Evolutionary conservation across 192 early-diverging fungal genomes (phyloP).

Genomic region (Mortierella claussenii): DNA sequence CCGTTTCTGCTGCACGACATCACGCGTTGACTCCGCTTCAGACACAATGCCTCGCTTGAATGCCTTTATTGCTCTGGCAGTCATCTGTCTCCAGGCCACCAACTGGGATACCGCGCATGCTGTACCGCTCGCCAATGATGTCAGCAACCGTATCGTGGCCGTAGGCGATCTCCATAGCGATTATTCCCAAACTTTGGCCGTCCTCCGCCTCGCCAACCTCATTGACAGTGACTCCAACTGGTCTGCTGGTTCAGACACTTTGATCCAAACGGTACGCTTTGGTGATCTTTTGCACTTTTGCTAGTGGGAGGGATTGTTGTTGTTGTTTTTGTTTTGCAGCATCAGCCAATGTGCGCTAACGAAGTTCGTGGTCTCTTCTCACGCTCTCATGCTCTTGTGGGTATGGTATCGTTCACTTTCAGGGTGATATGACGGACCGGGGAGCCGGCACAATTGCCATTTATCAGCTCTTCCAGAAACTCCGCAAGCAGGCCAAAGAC

Average conservation of each 20-base stretch:
- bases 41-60: not conserved
- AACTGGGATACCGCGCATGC: not conserved
- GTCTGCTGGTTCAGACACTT: constrained; percentile 61
- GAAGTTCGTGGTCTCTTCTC: no score
- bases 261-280: constrained; percentile 73
- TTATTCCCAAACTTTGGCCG: constrained; percentile 56
- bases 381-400: no score
- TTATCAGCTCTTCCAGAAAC: constrained; percentile 64
- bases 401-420: no score
- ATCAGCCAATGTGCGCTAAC: no score
- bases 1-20: no score
- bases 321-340: not conserved
- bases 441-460: constrained; percentile 73
- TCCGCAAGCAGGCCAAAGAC: constrained; percentile 63
- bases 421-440: constrained; percentile 76
- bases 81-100: constrained; percentile 2
- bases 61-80: not conserved
- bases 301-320: no score
- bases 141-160: constrained; percentile 64
- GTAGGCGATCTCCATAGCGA: constrained; percentile 81
- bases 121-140: not conserved
- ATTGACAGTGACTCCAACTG: constrained; percentile 65
- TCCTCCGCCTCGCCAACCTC: constrained; percentile 68
- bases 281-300: no score
- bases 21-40: no score